Conservation (phyloP, 768 basidiomycete species). For the Tricholomella constricta region DNA sequence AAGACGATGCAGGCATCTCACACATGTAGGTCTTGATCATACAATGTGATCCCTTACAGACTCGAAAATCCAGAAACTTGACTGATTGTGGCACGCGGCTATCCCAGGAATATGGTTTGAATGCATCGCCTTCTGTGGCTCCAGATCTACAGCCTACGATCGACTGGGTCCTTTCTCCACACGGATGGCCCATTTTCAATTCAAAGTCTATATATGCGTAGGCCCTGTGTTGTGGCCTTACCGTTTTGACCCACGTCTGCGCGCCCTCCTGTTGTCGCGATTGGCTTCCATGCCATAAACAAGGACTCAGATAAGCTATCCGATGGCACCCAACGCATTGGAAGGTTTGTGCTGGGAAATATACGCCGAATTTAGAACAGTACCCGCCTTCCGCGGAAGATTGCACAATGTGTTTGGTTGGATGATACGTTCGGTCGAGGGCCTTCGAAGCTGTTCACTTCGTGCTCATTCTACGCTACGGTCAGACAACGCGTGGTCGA, state of each 20-base stretch:
- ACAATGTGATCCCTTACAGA: conserved; percentile 29
- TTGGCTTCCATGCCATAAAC: conserved; percentile 5
- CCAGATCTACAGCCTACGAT: background rate
- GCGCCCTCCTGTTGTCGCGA: conserved; percentile 7
- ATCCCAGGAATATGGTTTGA: conserved; percentile 14
- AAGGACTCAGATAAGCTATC: conserved; percentile 34
- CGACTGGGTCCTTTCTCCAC: background rate
- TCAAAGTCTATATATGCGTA: background rate
- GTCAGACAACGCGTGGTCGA: conserved; percentile 33
- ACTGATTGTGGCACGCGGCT: conserved; percentile 42
- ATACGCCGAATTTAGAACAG: conserved; percentile 37
- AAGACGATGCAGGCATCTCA: conserved; percentile 19
- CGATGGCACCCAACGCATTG: conserved; percentile 37
- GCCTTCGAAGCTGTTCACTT: conserved; percentile 29
- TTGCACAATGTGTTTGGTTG: conserved; percentile 38
- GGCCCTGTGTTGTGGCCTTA: background rate
- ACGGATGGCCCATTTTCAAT: background rate
- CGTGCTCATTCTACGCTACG: conserved; percentile 26
- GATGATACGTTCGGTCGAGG: conserved; percentile 36
- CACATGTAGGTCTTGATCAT: conserved; percentile 21
- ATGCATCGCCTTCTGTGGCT: conserved; percentile 3
- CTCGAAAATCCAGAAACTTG: conserved; percentile 13
- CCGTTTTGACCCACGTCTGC: background rate
- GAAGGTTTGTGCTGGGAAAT: conserved; percentile 43
- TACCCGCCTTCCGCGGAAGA: conserved; percentile 50